These are phyloP conservation scores for Naegleria fowleri DNA, from an alignment of 208 protist species.

Conservation along the genomic window DNA sequence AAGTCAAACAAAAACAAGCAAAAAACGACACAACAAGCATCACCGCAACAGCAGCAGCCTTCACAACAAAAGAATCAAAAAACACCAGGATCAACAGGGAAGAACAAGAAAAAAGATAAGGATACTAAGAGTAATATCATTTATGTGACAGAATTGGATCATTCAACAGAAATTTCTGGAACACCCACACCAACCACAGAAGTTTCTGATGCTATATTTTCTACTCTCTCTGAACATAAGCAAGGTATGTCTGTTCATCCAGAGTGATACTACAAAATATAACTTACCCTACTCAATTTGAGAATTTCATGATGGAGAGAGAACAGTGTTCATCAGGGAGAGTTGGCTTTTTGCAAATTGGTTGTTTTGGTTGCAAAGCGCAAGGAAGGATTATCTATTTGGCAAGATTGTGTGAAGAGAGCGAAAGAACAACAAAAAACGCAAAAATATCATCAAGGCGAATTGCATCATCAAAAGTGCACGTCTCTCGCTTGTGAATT, in stretches of 20 bases:
- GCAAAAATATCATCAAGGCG: no score
- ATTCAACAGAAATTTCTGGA: not conserved
- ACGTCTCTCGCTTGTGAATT: no score
- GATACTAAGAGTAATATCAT: not conserved
- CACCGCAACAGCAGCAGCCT: not conserved
- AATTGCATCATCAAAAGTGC: no score
- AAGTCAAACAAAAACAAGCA: not conserved
- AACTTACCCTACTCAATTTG: no score
- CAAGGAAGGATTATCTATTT: no score
- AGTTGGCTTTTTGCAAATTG: no score
- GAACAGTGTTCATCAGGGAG: not conserved
- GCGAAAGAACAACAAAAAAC: no score
- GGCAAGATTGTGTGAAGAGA: no score
- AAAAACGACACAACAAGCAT: not conserved
- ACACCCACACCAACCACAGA: not conserved
- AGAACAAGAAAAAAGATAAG: not conserved
- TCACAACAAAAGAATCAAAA: not conserved
- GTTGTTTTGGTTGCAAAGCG: no score
- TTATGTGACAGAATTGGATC: not conserved
- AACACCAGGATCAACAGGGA: not conserved
- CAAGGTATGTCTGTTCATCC: not conserved
- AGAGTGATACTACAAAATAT: no score
- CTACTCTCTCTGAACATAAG: no score
- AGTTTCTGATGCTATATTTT: not conserved
- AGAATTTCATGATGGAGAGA: not conserved